A percentile compares a stretch with the other conserved stretches of the same genome.
These are phyloP conservation scores for Candida tropicalis DNA, from an alignment of 1,139 yeast species.

Conservation along the genomic window DNA sequence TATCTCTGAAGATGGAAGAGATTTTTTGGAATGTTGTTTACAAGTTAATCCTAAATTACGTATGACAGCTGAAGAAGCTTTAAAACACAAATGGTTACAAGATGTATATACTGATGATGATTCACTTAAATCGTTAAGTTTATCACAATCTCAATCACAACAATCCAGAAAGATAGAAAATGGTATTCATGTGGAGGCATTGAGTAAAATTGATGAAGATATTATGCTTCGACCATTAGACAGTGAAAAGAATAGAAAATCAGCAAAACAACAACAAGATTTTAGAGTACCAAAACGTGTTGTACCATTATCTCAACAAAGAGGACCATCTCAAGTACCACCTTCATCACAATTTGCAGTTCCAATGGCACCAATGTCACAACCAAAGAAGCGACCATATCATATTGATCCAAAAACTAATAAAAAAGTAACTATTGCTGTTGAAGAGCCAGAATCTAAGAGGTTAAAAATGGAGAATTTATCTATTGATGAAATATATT, in stretches of 20 bases:
- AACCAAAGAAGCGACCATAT: constrained; percentile 13
- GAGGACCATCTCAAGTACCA: constrained; percentile 46
- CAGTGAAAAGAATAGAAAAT: constrained; percentile 25
- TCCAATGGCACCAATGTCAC: constrained; percentile 13
- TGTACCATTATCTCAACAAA: constrained; percentile 30
- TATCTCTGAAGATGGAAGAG: constrained; percentile 65
- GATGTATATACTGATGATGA: constrained; percentile 33
- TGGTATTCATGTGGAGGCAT: constrained; percentile 42
- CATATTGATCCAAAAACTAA: constrained; percentile 12
- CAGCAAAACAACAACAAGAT: constrained; percentile 29
- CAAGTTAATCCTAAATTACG: constrained; percentile 75
- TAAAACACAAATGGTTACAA: constrained; percentile 68
- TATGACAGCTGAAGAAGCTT: constrained; percentile 71
- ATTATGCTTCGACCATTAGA: constrained; percentile 49
- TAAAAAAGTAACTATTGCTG: constrained; percentile 2
- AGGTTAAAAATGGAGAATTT: constrained; percentile 7
- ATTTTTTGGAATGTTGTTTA: constrained; percentile 66
- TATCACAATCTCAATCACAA: constrained; percentile 73
- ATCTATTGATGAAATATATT: constrained; percentile 11
- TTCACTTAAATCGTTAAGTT: constrained; percentile 49
- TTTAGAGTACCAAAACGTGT: constrained; percentile 49
- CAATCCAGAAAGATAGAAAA: constrained; percentile 58
- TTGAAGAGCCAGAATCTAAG: constrained; percentile 16
- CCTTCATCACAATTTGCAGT: constrained; percentile 37
- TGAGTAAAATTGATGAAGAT: constrained; percentile 48